Evolutionary conservation across 2,329 filamentous ascomycete genomes (phyloP), one percentile per base, ranked within the genome.

Genomic region (Fusarium sp.): DNA sequence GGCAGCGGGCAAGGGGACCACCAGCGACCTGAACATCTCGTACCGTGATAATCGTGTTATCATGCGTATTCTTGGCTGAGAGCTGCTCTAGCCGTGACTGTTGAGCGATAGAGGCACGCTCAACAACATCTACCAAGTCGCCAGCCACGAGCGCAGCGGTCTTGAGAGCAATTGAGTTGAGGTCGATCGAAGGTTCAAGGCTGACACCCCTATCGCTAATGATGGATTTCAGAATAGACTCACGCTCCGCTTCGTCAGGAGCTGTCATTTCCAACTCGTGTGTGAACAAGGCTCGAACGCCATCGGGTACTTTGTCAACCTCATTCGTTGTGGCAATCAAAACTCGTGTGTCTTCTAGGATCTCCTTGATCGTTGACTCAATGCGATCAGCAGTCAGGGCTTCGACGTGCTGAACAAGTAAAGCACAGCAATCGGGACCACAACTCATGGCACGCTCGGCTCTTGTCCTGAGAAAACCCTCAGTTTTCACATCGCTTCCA

Each of bases 71-170:
- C 59, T 85, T 85, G 17, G 79, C 81, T 1, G 94, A 92, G 14
- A 98, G 86, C 26, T 87, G 84, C 81, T 97, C 93, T 4, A 99
- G 87, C 8, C 96, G 92, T 44, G 90, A 88, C 48, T 89, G 89
- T 71, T 93, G 91, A 12, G 94, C 94, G 17, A 96, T 91, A 3
- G 94, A 86, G 3, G 96, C 96, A 52, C 96, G 90, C 78, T 98
- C 95, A 38, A 98, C 94, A 1, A 99, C 96, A 79, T 99, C 96
- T 4, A 97, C 92, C 15, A 99, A 85, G 80, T 99, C 96, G 20
- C 95, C 96, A 26, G 96, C 96, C 7, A 99, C 96, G 13, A 99
- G 87, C 4, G 96, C 96, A 12, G 96, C 96, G 14, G 96, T 99
- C 85, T 98, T 98, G 57, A 99, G 88, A 1, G 96, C 96, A 22